Evolutionary conservation across 1,139 yeast species (phyloP).

Genomic region (Zhuliangozyma parablackwelliae): DNA sequence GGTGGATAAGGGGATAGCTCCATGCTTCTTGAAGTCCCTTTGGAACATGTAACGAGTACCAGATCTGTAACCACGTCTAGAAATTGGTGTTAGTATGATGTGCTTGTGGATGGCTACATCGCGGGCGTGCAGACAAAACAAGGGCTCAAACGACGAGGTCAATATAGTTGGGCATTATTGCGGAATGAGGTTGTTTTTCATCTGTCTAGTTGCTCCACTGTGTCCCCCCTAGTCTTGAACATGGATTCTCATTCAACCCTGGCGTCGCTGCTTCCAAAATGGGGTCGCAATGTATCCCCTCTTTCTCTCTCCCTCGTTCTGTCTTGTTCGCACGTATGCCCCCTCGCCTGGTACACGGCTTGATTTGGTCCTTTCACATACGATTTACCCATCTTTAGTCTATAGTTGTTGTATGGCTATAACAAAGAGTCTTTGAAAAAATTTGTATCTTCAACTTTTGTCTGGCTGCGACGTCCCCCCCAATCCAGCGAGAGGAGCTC

Average conservation of each 20-base stretch:
- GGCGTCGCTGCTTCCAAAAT: background rate
- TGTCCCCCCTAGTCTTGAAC: too few species aligned
- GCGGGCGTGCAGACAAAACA: too few species aligned
- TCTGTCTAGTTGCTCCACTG: too few species aligned
- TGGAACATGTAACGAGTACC: constrained; percentile 99
- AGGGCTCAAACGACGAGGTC: too few species aligned
- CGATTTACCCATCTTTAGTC: constrained; percentile 72
- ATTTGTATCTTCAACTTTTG: constrained; percentile 3
- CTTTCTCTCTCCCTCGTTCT: background rate
- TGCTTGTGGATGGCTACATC: too few species aligned
- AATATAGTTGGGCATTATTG: too few species aligned
- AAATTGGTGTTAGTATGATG: constrained; percentile 5
- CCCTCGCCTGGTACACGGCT: too few species aligned
- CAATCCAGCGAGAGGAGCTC: too few species aligned
- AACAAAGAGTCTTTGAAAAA: background rate
- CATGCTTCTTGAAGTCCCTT: constrained; percentile 99
- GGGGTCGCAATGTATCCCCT: background rate
- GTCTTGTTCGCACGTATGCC: background rate
- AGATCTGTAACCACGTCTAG: constrained; percentile 98
- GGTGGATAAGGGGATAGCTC: constrained; percentile 89
- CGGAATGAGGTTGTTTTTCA: too few species aligned
- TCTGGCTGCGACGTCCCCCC: background rate
- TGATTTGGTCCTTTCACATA: constrained; percentile 31
- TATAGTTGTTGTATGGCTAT: constrained; percentile 5
- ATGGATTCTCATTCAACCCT: too few species aligned